Evolutionary conservation across 352 stramenopile genomes (phyloP).

Genomic region (Halophytophthora polymorphica): DNA sequence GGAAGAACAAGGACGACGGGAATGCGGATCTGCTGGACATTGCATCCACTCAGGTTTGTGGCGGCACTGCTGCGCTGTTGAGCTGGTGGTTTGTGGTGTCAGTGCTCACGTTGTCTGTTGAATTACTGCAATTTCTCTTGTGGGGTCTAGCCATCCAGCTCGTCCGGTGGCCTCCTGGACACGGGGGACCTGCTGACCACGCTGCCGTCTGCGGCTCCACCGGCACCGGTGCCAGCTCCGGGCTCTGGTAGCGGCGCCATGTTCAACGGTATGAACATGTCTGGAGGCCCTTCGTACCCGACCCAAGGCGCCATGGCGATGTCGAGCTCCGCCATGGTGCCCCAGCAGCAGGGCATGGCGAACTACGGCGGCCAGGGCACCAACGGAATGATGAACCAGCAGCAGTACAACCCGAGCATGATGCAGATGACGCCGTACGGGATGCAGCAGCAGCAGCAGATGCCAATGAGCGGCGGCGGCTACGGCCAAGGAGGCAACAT

Average conservation of each 20-base stretch:
- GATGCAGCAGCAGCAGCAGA: slow-evolving; percentile 45
- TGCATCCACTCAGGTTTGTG: slow-evolving; percentile 31
- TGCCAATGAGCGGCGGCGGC: slow-evolving; percentile 37
- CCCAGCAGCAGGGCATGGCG: slow-evolving; percentile 30
- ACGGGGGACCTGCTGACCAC: slow-evolving; percentile 42
- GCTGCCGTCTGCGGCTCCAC: slow-evolving; percentile 32
- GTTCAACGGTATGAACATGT: slow-evolving; percentile 69
- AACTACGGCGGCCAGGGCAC: slow-evolving; percentile 27
- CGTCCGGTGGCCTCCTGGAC: slow-evolving; percentile 43
- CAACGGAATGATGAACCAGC: slow-evolving; percentile 43
- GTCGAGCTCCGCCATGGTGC: slow-evolving; percentile 14
- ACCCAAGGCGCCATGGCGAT: slow-evolving; percentile 37
- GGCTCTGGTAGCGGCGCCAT: slow-evolving; percentile 29
- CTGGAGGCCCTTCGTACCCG: slow-evolving; percentile 31
- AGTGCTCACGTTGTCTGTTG: slow-evolving; percentile 11
- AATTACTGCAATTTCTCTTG: slow-evolving; percentile 1
- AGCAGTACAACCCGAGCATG: slow-evolving; percentile 51
- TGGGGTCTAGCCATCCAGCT: slow-evolving; percentile 16
- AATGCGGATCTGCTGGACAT: slow-evolving; percentile 66
- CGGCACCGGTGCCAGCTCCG: slow-evolving; percentile 10
- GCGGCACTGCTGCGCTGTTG: too few relatives aligned
- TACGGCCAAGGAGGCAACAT: slow-evolving; percentile 36
- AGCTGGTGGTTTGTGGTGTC: too few relatives aligned
- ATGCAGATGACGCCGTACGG: slow-evolving; percentile 83
- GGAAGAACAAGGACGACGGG: slow-evolving; percentile 49